phyloP scores from a whole-genome alignment of 2,329 filamentous ascomycete genomes.

The Colletotrichum spaethianum region DNA sequence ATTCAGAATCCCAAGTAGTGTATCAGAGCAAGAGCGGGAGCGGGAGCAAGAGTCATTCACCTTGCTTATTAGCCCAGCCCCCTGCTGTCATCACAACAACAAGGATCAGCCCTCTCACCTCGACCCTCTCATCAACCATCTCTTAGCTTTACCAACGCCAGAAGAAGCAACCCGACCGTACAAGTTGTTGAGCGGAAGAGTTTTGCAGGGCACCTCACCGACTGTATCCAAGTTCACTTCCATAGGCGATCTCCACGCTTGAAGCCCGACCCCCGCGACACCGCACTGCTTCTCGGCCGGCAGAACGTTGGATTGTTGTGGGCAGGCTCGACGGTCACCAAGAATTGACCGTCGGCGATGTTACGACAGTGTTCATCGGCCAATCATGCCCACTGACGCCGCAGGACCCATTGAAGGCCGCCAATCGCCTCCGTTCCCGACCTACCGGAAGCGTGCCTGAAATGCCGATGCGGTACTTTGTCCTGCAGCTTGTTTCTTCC shows the following conservation, averaged over 20 bases:
- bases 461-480: constrained; percentile 26
- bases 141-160: background rate
- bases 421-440: constrained; percentile 25
- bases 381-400: constrained; percentile 4
- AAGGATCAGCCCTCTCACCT: constrained; percentile 3
- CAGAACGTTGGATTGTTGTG: constrained; percentile 1
- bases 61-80: constrained; percentile 7
- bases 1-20: background rate
- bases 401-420: background rate
- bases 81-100: background rate
- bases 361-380: background rate
- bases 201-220: background rate
- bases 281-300: constrained; percentile 17
- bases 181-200: background rate
- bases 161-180: background rate
- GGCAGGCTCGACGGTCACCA: background rate
- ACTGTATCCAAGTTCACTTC: background rate
- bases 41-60: constrained; percentile 25
- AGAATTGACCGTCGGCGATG: constrained; percentile 4
- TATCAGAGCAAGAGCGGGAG: constrained; percentile 10
- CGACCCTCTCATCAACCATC: background rate
- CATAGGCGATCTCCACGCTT: background rate
- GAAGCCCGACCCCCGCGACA: constrained; percentile 9
- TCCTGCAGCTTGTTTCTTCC: background rate
- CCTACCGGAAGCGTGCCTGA: constrained; percentile 27